These are phyloP conservation scores for Naematelia encephala DNA, from an alignment of 768 basidiomycete species.

Conservation along the genomic window DNA sequence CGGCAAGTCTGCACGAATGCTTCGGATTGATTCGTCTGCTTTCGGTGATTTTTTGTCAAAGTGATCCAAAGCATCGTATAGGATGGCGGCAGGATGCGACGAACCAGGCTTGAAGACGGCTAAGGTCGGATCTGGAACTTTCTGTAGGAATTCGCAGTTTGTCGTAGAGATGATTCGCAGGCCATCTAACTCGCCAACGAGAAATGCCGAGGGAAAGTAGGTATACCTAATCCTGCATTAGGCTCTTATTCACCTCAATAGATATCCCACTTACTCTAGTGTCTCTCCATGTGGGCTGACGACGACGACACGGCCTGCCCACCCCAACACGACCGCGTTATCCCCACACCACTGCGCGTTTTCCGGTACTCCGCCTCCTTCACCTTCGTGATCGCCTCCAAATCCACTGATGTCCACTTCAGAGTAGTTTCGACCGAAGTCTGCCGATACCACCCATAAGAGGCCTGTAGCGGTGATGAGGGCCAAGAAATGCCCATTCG, in stretches of 20 bases:
- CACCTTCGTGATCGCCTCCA: constrained; percentile 14
- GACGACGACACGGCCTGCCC: constrained; percentile 70
- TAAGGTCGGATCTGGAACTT: constrained; percentile 79
- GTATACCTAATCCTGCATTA: constrained; percentile 60
- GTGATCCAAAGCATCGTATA: constrained; percentile 88
- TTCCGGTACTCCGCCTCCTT: constrained; percentile 49
- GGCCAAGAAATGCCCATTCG: constrained; percentile 88
- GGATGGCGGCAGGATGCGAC: constrained; percentile 80
- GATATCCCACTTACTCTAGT: constrained; percentile 61
- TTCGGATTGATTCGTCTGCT: constrained; percentile 87
- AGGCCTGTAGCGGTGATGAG: constrained; percentile 65
- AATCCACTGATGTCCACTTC: constrained; percentile 62
- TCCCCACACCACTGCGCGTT: constrained; percentile 95
- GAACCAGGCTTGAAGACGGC: constrained; percentile 92
- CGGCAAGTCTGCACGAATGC: constrained; percentile 78
- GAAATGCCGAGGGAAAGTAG: constrained; percentile 70
- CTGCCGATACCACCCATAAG: constrained; percentile 91
- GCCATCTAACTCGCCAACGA: constrained; percentile 84
- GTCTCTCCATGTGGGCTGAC: constrained; percentile 92
- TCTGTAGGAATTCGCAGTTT: constrained; percentile 82
- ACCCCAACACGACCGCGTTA: constrained; percentile 84
- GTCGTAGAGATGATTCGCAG: constrained; percentile 76
- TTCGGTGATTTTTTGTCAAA: constrained; percentile 80
- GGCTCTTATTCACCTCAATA: background rate
- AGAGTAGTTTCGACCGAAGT: constrained; percentile 82